Conservation (phyloP, 768 basidiomycete genomes). For the Auricularia sp. region DNA sequence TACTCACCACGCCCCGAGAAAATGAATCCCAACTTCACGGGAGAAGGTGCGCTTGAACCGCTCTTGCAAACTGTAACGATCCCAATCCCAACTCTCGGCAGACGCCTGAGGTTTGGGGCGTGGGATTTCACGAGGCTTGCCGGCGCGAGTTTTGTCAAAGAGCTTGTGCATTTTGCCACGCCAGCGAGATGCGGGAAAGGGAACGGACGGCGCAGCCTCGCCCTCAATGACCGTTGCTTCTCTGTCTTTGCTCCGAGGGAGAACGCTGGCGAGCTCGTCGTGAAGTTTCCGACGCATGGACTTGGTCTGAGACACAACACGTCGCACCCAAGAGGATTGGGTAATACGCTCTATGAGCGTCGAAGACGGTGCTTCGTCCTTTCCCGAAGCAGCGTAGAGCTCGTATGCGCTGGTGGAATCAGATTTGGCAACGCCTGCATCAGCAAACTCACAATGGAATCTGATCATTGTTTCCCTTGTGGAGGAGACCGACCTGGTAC, state of each 20-base stretch:
- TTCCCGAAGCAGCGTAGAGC: slow-evolving; percentile 18
- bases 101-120: too few species aligned
- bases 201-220: not conserved
- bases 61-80: slow-evolving; percentile 5
- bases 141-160: too few species aligned
- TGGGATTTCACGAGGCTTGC: too few species aligned
- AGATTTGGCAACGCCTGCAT: not conserved
- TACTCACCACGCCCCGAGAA: slow-evolving; percentile 34
- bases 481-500: slow-evolving; percentile 30
- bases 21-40: slow-evolving; percentile 29
- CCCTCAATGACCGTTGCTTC: slow-evolving; percentile 13
- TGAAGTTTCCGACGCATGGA: too few species aligned
- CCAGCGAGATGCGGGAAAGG: too few species aligned
- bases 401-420: slow-evolving; percentile 25
- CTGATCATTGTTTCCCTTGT: slow-evolving; percentile 30
- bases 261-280: too few species aligned
- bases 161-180: too few species aligned
- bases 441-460: slow-evolving; percentile 25
- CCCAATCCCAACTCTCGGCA: not conserved
- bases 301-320: too few species aligned
- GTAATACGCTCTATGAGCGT: too few species aligned
- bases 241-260: too few species aligned
- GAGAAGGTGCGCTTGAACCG: slow-evolving; percentile 29
- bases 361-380: too few species aligned
- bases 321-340: too few species aligned